Base-by-base conservation (phyloP, 2,329 filamentous ascomycete species). In the Ophiostoma ips region DNA sequence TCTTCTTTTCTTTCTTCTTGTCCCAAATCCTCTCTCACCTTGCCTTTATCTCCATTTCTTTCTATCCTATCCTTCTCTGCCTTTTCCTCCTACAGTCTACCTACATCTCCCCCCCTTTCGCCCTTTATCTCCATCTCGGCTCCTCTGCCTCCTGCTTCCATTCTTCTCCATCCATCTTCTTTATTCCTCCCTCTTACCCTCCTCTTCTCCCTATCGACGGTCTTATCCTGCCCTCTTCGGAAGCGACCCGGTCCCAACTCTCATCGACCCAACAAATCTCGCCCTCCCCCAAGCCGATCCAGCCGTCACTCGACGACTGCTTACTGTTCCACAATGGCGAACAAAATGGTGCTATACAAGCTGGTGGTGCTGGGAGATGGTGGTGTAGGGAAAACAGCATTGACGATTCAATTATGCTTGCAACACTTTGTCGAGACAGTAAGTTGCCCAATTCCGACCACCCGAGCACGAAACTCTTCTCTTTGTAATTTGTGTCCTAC, bases 361-460 rank as follows among this genome's bases (percentile, higher is more conserved):
- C 71, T 95, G 76, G 88, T 95, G 78, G 88, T 95, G 70, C 73
- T 95, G 57, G 89, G 88, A 60, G 88, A 95, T 66, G 88, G 88
- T 70, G 88, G 88, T 68, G 88, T 95, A 55, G 88, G 88, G 60
- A 95, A 95, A 70, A 95, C 88, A 48, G 88, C 88, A 61, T 73
- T 95, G 64, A 95, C 88, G 52, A 95, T 95, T 64, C 88, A 98
- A 81, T 76, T 98, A 61, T 96, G 92, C 67, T 71, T 96, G 63
- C 94, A 96, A 68, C 92, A 98, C 69, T 98, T 98, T 66, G 89
- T 96, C 61, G 90, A 96, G 71, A 95, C 66, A 55, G 78, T 82
- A 69, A 68, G 77, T 72, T 53, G 10, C 33, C n/a, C 37, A 19
- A 38, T 21, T 13, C 16, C 8, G 11, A 11, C 28, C 37, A 11